Evolutionary conservation across 2,329 filamentous ascomycete genomes (phyloP).

Genomic region (Fusarium coicis): DNA sequence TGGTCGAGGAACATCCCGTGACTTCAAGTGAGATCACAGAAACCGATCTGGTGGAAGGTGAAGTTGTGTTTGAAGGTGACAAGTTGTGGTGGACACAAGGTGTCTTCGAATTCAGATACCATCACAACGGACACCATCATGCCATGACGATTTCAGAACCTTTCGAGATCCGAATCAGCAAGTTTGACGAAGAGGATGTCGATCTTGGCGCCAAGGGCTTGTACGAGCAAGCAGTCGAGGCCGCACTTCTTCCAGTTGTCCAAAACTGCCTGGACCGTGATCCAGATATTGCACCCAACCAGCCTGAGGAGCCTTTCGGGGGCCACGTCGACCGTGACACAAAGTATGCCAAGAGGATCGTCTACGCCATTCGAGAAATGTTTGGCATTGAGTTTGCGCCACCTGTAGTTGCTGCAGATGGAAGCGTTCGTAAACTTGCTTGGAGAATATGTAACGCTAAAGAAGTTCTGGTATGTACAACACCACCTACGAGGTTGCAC

Average conservation of each 20-base stretch:
- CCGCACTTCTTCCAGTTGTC: slow-evolving; percentile 82
- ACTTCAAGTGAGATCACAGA: slow-evolving; percentile 62
- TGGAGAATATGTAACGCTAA: slow-evolving; percentile 97
- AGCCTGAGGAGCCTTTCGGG: slow-evolving; percentile 84
- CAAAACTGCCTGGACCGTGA: slow-evolving; percentile 94
- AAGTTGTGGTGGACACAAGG: slow-evolving; percentile 98
- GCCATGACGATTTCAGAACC: slow-evolving; percentile 95
- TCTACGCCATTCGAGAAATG: slow-evolving; percentile 96
- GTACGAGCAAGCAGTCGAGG: slow-evolving; percentile 77
- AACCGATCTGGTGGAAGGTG: slow-evolving; percentile 75
- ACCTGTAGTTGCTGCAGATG: slow-evolving; percentile 91
- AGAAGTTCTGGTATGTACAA: slow-evolving; percentile 81
- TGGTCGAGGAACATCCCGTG: slow-evolving; percentile 73
- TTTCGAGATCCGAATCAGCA: slow-evolving; percentile 87
- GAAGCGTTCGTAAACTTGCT: slow-evolving; percentile 87
- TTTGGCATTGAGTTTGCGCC: slow-evolving; percentile 96
- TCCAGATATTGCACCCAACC: slow-evolving; percentile 86
- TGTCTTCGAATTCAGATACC: slow-evolving; percentile 96
- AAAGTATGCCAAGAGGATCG: slow-evolving; percentile 89
- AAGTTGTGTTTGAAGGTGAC: slow-evolving; percentile 89
- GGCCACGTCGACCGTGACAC: slow-evolving; percentile 84
- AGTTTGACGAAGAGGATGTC: slow-evolving; percentile 81
- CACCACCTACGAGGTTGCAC: background rate
- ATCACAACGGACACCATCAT: slow-evolving; percentile 91
- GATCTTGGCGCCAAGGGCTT: slow-evolving; percentile 68